These are phyloP conservation scores for Trypanosoma scelopori DNA, from an alignment of 208 protist genomes.

Conservation along the genomic window DNA sequence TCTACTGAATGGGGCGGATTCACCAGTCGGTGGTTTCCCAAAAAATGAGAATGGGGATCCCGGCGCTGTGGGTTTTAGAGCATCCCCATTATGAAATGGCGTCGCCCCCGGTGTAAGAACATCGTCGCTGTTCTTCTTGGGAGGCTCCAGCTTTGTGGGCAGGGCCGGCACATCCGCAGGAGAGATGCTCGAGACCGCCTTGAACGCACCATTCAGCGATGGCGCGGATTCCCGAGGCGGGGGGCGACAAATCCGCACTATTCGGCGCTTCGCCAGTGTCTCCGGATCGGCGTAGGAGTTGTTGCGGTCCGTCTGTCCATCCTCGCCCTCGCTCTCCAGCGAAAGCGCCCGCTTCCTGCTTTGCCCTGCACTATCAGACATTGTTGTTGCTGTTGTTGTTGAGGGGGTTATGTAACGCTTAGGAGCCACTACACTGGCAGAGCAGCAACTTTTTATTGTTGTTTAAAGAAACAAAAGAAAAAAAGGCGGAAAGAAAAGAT, in stretches of 20 bases:
- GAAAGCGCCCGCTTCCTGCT: conserved; percentile 16
- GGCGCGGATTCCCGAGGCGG: background rate
- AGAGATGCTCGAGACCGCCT: background rate
- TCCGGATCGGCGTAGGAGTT: conserved; percentile 52
- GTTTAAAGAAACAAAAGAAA: conserved; percentile 8
- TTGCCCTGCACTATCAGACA: conserved; percentile 4
- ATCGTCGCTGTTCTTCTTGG: background rate
- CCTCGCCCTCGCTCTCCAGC: conserved; percentile 22
- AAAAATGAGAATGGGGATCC: conserved; percentile 1
- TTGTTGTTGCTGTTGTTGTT: too few relatives aligned
- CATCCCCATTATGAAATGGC: too few relatives aligned
- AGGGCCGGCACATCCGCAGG: conserved; percentile 11
- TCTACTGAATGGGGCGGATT: background rate
- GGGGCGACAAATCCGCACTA: conserved; percentile 51
- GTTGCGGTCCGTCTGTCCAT: conserved; percentile 42
- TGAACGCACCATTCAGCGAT: conserved; percentile 23
- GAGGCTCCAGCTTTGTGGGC: conserved; percentile 17
- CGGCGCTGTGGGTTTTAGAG: background rate
- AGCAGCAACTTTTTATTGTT: too few relatives aligned
- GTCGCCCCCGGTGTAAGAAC: background rate
- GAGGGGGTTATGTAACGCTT: background rate
- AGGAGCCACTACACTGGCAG: conserved; percentile 4
- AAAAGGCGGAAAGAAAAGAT: conserved; percentile 9
- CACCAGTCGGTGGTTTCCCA: background rate
- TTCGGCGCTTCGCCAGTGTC: conserved; percentile 66